A percentile compares a stretch with the other conserved stretches of the same genome.
phyloP scores from a whole-genome alignment of 805 yeast genomes.

The Torulaspora franciscae region DNA sequence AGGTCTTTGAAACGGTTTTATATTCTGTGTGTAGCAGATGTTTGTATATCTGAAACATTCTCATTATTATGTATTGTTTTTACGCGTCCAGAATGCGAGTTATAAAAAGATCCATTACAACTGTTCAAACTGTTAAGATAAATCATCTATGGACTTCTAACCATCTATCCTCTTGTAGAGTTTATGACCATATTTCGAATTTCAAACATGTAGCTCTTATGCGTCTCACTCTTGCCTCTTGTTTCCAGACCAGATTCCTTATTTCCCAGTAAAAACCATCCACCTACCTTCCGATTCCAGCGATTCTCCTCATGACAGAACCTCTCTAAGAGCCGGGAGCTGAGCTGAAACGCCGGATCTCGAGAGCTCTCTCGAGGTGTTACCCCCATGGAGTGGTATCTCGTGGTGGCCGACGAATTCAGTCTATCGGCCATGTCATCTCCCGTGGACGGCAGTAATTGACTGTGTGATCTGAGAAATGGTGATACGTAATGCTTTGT shows the following conservation, averaged over 20 bases:
- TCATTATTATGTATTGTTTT: background rate
- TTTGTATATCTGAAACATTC: constrained; percentile 3
- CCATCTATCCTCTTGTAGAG: constrained; percentile 25
- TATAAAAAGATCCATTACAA: background rate
- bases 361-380: constrained; percentile 5
- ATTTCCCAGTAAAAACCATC: constrained; percentile 29
- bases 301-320: constrained; percentile 35
- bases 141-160: background rate
- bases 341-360: constrained; percentile 17
- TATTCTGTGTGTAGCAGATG: background rate
- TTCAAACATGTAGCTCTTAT: constrained; percentile 32
- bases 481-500: constrained; percentile 16
- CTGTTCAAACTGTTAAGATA: background rate
- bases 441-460: constrained; percentile 15
- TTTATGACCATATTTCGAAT: constrained; percentile 35
- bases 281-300: constrained; percentile 32
- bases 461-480: constrained; percentile 27
- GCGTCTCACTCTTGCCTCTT: constrained; percentile 15
- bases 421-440: constrained; percentile 13
- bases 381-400: constrained; percentile 23
- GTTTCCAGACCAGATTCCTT: constrained; percentile 8
- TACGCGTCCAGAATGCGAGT: constrained; percentile 4
- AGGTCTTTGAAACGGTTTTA: background rate
- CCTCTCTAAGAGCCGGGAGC: constrained; percentile 24
- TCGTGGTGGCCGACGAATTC: constrained; percentile 19